Evolutionary conservation across 768 basidiomycete species (phyloP), one percentile per base, ranked within the genome.

Genomic region (Kwoniella sp.): DNA sequence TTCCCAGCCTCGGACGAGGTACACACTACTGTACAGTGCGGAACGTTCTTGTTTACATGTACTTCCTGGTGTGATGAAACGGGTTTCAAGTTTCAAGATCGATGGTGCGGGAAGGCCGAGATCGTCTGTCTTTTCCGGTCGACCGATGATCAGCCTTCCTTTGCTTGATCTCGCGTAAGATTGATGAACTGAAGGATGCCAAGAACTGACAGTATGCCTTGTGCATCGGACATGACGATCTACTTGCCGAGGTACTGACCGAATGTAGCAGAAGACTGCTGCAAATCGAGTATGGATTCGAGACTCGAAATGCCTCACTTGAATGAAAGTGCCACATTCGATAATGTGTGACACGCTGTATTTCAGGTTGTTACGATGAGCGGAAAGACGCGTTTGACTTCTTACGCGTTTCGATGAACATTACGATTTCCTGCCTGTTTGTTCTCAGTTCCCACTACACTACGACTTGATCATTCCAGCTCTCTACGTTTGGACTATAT

Each of bases 311-410:
- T 6, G 13, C 5, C 40, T 44, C 40, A 10, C 22, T 27, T 10
- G 48, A 50, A 47, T 19, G 46, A 50, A 24, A 50, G 48, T 50
- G 48, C 48, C 21, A 50, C 48, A 21, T 27, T 50, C 48, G 22
- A 9, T 2, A 6, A 19, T n/a, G n/a, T n/a, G n/a, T n/a, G n/a
- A n/a, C n/a, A n/a, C n/a, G n/a, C n/a, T n/a, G n/a, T n/a, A n/a
- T n/a, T n/a, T n/a, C n/a, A n/a, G n/a, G n/a, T n/a, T n/a, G n/a
- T n/a, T n/a, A n/a, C n/a, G n/a, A n/a, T n/a, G n/a, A n/a, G n/a
- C n/a, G n/a, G n/a, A n/a, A 9, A 17, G 26, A 50, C 49, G 49
- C 49, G 49, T 50, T 21, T 50, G 49, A 50, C 26, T 50, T 50
- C 26, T 50, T 27, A 50, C 49, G 49, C 49, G 49, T 50, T 24